Evolutionary conservation across 768 basidiomycete species (phyloP), one percentile per base, ranked within the genome.

Genomic region (Lactifluus hygrophoroides): DNA sequence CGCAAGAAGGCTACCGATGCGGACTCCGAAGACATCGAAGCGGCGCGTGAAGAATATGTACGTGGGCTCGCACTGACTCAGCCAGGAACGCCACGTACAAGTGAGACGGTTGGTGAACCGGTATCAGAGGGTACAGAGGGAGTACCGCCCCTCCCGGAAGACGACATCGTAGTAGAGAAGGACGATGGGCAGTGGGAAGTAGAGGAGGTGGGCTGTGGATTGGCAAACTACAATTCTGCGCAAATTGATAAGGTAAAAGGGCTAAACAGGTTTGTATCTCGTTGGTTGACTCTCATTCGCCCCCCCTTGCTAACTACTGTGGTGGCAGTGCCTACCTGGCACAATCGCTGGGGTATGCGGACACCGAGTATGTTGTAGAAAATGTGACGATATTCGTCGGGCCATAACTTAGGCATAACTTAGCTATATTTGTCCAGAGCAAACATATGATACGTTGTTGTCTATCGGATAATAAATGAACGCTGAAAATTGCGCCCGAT

Each of bases 301-400:
- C 54, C 54, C 55, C 56, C 58, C 63, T 59, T 64, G 51, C 61
- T 53, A 6, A 56, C 3, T 3, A 21, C 5, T 2, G n/a, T 3
- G 17, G 2, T 21, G 42, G 13, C 68, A 98, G 95, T 64, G 85
- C 90, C 1, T 79, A 88, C 51, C 83, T 99, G 38, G 75, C 86
- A 9, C 81, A 84, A 58, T 66, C 94, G 6, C 71, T 99, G 48
- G 95, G 94, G 3, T 98, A 99, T 70, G 90, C 89, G 14, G 96
- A 99, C 68, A 89, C 91, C 27, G 96, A 98, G 70, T 90, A 98
- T 73, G 94, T 98, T 48, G 94, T 95, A 6, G 96, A 98, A 68
- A 91, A 94, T 67, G 85, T 96, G 66, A 92, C 90, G 3, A 87
- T 95, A 52, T 79, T 86, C 53, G 69, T 82, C 42, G 76, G 78